A percentile compares a stretch with the other conserved stretches of the same genome.
These are phyloP conservation scores for Gonapodya prolifera DNA, from an alignment of 192 early-diverging fungal genomes.

Conservation along the genomic window DNA sequence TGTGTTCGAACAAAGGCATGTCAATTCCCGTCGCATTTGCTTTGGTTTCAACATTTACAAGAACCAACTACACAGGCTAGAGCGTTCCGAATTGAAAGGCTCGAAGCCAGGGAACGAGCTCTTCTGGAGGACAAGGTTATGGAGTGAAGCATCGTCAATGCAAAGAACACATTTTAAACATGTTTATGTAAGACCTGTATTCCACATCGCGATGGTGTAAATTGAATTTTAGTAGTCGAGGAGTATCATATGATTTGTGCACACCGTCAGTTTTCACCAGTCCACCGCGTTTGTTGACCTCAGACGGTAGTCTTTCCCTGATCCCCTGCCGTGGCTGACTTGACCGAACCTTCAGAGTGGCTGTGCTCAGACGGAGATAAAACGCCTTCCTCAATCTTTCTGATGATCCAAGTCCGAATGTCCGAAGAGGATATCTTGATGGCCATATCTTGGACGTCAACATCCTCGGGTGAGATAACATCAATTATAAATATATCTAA, in stretches of 20 bases:
- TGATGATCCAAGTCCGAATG: slow-evolving; percentile 46
- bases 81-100: background rate
- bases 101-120: background rate
- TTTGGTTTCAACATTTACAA: background rate
- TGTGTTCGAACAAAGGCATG: background rate
- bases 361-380: too few relatives aligned
- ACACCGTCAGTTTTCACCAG: too few relatives aligned
- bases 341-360: too few relatives aligned
- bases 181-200: background rate
- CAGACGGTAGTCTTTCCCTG: too few relatives aligned
- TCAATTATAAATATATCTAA: slow-evolving; percentile 63
- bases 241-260: too few relatives aligned
- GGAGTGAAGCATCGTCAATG: background rate
- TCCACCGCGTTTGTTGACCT: too few relatives aligned
- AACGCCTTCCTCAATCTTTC: slow-evolving; percentile 6
- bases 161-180: background rate
- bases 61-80: background rate
- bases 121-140: background rate
- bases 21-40: background rate
- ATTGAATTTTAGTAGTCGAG: too few relatives aligned
- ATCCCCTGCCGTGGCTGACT: too few relatives aligned
- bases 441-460: slow-evolving; percentile 24
- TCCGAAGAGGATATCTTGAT: slow-evolving; percentile 70
- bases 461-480: slow-evolving; percentile 34
- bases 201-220: too few relatives aligned